Evolutionary conservation across 1,284 basidiomycete genomes (phyloP).

Genomic region (Melanopsichium pennsylvanicum): DNA sequence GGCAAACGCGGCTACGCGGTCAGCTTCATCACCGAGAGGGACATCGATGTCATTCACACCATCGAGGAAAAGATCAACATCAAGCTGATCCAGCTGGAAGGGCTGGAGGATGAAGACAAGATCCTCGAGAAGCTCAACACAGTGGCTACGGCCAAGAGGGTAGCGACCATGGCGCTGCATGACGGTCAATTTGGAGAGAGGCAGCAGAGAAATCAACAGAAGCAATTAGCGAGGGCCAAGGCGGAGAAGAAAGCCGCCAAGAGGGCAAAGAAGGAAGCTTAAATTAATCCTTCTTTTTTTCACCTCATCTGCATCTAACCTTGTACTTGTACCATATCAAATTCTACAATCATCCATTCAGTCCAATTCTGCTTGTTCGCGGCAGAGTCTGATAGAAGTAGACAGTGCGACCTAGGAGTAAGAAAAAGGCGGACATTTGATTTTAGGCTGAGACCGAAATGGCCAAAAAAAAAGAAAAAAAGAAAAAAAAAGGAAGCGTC

Average conservation of each 20-base stretch:
- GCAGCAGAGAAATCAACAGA: slow-evolving; percentile 79
- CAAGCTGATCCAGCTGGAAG: slow-evolving; percentile 52
- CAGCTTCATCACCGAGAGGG: slow-evolving; percentile 92
- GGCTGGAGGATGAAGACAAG: slow-evolving; percentile 73
- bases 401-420: no score
- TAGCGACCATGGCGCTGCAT: slow-evolving; percentile 87
- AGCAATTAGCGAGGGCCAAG: slow-evolving; percentile 64
- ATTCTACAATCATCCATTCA: neutral
- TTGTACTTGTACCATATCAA: slow-evolving; percentile 12
- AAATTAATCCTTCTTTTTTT: no score
- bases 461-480: neutral
- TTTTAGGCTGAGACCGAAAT: no score
- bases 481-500: slow-evolving; percentile 29
- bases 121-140: slow-evolving; percentile 86
- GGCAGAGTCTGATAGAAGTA: no score
- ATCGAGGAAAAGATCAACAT: slow-evolving; percentile 87
- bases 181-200: slow-evolving; percentile 89
- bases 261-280: slow-evolving; percentile 12
- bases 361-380: slow-evolving; percentile 15
- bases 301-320: no score
- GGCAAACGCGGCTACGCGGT: slow-evolving; percentile 87
- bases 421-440: no score
- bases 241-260: slow-evolving; percentile 27
- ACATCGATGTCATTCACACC: slow-evolving; percentile 81
- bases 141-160: slow-evolving; percentile 88